These are phyloP conservation scores for Grifola frondosa DNA, from an alignment of 1,284 basidiomycete species.

Conservation along the genomic window DNA sequence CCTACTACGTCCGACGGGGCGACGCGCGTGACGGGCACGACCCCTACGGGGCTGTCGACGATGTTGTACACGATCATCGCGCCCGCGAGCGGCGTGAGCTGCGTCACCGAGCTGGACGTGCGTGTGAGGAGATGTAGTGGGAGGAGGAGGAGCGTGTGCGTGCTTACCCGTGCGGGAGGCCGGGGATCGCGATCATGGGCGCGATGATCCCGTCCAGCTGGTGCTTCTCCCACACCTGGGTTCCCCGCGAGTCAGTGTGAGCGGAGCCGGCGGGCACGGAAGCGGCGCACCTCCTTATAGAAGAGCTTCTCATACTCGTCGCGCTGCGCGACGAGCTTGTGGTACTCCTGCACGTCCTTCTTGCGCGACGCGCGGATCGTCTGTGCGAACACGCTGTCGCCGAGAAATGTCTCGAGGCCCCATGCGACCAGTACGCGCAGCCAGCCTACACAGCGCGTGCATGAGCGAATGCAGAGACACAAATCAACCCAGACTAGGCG, in stretches of 20 bases:
- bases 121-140: not conserved
- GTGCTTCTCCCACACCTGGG: conserved; percentile 70
- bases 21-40: conserved; percentile 80
- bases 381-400: conserved; percentile 55
- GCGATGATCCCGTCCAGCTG: conserved; percentile 76
- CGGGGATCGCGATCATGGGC: conserved; percentile 72
- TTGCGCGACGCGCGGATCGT: conserved; percentile 44
- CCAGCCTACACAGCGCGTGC: conserved; percentile 38
- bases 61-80: conserved; percentile 62
- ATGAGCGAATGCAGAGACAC: not conserved
- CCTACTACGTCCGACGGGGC: conserved; percentile 63
- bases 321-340: conserved; percentile 46
- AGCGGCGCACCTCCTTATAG: conserved; percentile 49
- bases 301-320: conserved; percentile 54
- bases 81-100: conserved; percentile 19
- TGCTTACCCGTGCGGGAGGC: conserved; percentile 66
- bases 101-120: conserved; percentile 18
- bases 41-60: conserved; percentile 74
- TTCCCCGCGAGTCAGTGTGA: not conserved
- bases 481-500: conserved; percentile 2
- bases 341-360: conserved; percentile 60
- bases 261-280: not conserved
- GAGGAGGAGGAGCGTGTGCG: not conserved
- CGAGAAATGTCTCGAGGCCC: conserved; percentile 47
- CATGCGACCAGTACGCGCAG: conserved; percentile 50